Evolutionary conservation across 2,329 filamentous ascomycete species (phyloP), one percentile per base, ranked within the genome.

Genomic region (Botrytis cinerea): DNA sequence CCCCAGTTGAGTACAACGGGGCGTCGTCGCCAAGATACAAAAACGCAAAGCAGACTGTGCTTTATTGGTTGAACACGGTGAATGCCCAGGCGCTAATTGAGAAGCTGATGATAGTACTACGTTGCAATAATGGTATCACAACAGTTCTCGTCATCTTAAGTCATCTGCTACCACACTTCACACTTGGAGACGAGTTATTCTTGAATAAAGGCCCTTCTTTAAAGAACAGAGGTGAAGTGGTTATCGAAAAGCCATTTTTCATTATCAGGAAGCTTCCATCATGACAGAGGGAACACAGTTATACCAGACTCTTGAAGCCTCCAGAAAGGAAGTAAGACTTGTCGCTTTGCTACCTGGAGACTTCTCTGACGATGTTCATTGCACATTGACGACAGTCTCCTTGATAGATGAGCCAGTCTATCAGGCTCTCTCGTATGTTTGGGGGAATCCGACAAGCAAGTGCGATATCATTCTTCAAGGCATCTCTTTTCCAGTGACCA

Each of bases 191-290:
- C 35, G 14, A 4, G 7, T 57, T 18, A 12, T 14, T 2, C n/a
- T 57, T 32, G 4, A 28, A 18, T 8, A 18, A 28, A 28, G 3
- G 51, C 14, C n/a, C 14, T 32, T 32, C 16, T 14, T 57, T 18
- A 4, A 57, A 14, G 6, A 60, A 60, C 3, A 35, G 57, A 60
- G 18, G 18, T 60, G 10, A 12, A 60, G 46, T 22, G 22, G 8
- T 32, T 35, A 12, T 28, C 57, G 4, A 35, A 35, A 35, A 28
- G 18, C 20, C 16, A 12, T 12, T 60, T 60, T 22, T 10, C 0
- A 2, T 35, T 10, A 20, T 4, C 3, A 0, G 3, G 20, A 20
- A 2, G 4, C 4, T 35, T 7, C 28, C 32, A 12, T 35, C 16
- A 35, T 22, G 16, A 35, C 22, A 18, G 18, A 60, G 35, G 32